Percentiles rank a stretch among this genome's conserved stretches.
Evolutionary conservation across 768 basidiomycete genomes (phyloP).

Genomic region (Amanita pallidorosea): DNA sequence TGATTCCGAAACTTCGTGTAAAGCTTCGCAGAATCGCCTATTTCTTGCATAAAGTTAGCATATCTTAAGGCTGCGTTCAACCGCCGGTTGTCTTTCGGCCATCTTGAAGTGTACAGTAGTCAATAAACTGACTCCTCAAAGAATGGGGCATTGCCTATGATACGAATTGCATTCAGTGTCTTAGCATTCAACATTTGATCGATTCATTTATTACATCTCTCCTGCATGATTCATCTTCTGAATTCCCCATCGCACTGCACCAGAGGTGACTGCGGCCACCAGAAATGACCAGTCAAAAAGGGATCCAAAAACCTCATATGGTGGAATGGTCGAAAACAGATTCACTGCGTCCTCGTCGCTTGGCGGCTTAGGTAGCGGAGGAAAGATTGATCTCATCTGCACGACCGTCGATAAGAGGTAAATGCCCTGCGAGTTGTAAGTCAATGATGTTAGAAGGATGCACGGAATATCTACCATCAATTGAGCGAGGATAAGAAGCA

Average conservation of each 20-base stretch:
- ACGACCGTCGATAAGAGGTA: slow-evolving; percentile 78
- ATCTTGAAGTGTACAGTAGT: too few species aligned
- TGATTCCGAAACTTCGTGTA: too few species aligned
- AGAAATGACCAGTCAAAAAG: slow-evolving; percentile 71
- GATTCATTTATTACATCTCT: slow-evolving; percentile 4
- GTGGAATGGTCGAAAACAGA: slow-evolving; percentile 63
- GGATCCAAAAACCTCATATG: slow-evolving; percentile 61
- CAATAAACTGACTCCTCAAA: too few species aligned
- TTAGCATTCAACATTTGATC: neutral
- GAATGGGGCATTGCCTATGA: neutral
- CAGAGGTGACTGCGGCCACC: slow-evolving; percentile 38
- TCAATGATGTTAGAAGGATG: slow-evolving; percentile 1
- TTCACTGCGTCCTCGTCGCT: slow-evolving; percentile 21
- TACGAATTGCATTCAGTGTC: neutral
- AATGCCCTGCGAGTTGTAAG: slow-evolving; percentile 43
- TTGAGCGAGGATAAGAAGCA: slow-evolving; percentile 70
- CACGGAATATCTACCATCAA: slow-evolving; percentile 50
- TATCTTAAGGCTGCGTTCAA: too few species aligned
- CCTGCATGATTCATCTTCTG: slow-evolving; percentile 28
- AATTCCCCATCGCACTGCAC: slow-evolving; percentile 43
- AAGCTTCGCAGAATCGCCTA: too few species aligned
- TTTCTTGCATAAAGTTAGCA: too few species aligned
- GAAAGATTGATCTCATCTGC: slow-evolving; percentile 75
- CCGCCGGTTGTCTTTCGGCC: too few species aligned
- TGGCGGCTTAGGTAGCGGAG: slow-evolving; percentile 33